Percentiles rank a stretch among this genome's conserved stretches.
Conservation (phyloP, 2,329 filamentous ascomycete species). For the Exophiala bonariae region DNA sequence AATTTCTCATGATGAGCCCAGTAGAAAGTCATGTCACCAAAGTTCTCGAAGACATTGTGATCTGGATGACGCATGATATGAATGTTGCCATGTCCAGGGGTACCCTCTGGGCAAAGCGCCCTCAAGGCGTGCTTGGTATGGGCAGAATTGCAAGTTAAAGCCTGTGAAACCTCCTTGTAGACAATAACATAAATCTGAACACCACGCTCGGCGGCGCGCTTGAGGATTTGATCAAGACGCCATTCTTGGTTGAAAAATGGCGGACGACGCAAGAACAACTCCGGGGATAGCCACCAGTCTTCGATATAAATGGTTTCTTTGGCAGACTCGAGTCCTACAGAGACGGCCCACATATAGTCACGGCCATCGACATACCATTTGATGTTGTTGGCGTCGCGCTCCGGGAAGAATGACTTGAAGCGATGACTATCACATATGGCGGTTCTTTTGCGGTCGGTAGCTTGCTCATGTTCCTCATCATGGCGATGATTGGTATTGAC, state of each 20-base stretch:
- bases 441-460: slow-evolving; percentile 76
- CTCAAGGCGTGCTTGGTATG: slow-evolving; percentile 89
- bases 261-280: slow-evolving; percentile 73
- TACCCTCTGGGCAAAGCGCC: slow-evolving; percentile 76
- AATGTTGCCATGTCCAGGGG: slow-evolving; percentile 84
- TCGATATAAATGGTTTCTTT: slow-evolving; percentile 93
- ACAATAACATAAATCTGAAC: slow-evolving; percentile 94
- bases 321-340: slow-evolving; percentile 82
- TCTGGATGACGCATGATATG: slow-evolving; percentile 86
- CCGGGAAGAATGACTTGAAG: slow-evolving; percentile 87
- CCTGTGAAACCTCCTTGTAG: slow-evolving; percentile 82
- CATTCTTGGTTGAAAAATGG: slow-evolving; percentile 81
- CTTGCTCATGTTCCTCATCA: slow-evolving; percentile 87
- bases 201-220: slow-evolving; percentile 83
- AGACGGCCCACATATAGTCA: slow-evolving; percentile 95
- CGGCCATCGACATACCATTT: slow-evolving; percentile 98
- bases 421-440: slow-evolving; percentile 72
- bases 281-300: slow-evolving; percentile 91
- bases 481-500: slow-evolving; percentile 89
- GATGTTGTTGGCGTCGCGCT: slow-evolving; percentile 77
- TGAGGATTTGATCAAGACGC: slow-evolving; percentile 82
- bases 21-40: slow-evolving; percentile 94
- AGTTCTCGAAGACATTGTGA: slow-evolving; percentile 92
- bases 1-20: slow-evolving; percentile 99
- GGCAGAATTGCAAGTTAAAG: slow-evolving; percentile 84